Percentiles rank a stretch among this genome's conserved stretches.
These are phyloP conservation scores for Kazachstania viticola DNA, from an alignment of 805 yeast genomes.

Conservation along the genomic window DNA sequence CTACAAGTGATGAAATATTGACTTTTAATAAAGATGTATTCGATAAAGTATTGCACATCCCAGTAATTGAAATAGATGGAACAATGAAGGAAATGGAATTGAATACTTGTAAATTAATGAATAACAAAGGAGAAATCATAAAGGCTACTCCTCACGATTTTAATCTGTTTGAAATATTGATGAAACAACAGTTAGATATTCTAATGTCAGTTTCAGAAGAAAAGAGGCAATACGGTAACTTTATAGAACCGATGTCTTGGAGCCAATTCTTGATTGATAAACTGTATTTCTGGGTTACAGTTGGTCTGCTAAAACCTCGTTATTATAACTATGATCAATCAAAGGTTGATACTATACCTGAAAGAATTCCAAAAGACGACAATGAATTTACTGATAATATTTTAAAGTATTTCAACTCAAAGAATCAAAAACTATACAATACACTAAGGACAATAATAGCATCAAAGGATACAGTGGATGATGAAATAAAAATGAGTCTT, in stretches of 20 bases:
- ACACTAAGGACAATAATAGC: constrained; percentile 9
- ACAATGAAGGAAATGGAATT: constrained; percentile 4
- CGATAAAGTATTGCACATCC: constrained; percentile 17
- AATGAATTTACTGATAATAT: constrained; percentile 5
- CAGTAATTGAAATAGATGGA: constrained; percentile 4
- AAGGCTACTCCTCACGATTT: constrained; percentile 22
- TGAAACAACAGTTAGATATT: constrained; percentile 9
- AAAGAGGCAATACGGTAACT: constrained; percentile 1
- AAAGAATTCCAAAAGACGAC: constrained; percentile 1
- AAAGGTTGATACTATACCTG: not conserved
- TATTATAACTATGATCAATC: constrained; percentile 7
- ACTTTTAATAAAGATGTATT: constrained; percentile 15
- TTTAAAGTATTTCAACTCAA: constrained; percentile 12
- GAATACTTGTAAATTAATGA: constrained; percentile 3
- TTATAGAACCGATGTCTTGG: constrained; percentile 23
- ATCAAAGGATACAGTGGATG: constrained; percentile 5
- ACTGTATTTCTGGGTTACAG: constrained; percentile 21
- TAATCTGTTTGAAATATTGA: constrained; percentile 10
- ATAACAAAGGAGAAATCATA: constrained; percentile 6
- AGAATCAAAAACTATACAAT: constrained; percentile 9
- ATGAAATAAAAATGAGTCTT: constrained; percentile 11
- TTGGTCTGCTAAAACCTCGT: constrained; percentile 19
- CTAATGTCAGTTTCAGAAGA: constrained; percentile 8
- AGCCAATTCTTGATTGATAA: constrained; percentile 23
- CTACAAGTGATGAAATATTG: constrained; percentile 24